Conservation (phyloP, 305 asterid species). For the Fraxinus sp. region DNA sequence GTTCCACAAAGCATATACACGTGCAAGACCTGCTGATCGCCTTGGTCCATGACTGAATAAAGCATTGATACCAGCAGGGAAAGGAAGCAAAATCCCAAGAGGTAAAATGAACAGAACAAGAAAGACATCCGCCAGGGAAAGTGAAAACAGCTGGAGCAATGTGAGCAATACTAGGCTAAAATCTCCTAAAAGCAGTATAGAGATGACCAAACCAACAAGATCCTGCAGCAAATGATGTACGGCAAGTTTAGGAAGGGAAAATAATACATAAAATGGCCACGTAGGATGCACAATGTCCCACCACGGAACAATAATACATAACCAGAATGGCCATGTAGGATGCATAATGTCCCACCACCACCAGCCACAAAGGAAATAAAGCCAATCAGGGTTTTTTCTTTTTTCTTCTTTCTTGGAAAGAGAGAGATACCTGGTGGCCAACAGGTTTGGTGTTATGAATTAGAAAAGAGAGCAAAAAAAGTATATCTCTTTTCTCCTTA, state of each 20-base stretch:
- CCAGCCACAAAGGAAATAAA: not conserved
- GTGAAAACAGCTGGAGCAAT: constrained; percentile 89
- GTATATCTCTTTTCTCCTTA: constrained; percentile 73
- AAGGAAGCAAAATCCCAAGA: constrained; percentile 84
- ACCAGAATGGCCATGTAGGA: not conserved
- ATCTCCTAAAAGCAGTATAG: constrained; percentile 93
- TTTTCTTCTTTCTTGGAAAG: not conserved
- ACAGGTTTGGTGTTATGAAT: constrained; percentile 91
- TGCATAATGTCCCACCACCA: not conserved
- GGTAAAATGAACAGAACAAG: constrained; percentile 85
- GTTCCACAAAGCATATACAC: constrained; percentile 95
- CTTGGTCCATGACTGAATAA: constrained; percentile 98
- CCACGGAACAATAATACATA: not conserved
- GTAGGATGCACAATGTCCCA: not conserved
- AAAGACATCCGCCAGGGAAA: constrained; percentile 78
- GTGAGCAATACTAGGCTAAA: constrained; percentile 96
- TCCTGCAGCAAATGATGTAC: constrained; percentile 60
- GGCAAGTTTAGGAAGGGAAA: constrained; percentile 9
- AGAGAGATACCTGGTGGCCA: constrained; percentile 82
- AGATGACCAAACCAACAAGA: constrained; percentile 93
- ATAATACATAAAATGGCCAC: not conserved
- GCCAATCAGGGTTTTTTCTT: not conserved
- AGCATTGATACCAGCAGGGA: constrained; percentile 98
- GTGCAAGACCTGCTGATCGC: constrained; percentile 95
- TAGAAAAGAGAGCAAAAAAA: constrained; percentile 72